phyloP scores from a whole-genome alignment of 768 basidiomycete species.

The Flagelloscypha sp. region DNA sequence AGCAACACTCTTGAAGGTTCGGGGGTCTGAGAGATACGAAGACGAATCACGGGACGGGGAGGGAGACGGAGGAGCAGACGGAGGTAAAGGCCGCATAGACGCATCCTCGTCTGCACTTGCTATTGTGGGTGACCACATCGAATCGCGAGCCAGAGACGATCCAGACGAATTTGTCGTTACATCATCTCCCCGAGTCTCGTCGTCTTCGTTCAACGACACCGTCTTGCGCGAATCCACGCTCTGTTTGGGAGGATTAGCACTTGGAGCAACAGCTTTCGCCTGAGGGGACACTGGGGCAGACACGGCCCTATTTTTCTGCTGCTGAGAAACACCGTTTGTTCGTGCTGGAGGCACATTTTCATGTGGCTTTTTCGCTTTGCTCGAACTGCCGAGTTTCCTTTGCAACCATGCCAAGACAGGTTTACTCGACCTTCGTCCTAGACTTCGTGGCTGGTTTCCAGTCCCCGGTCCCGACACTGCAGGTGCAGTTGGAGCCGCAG shows the following conservation, averaged over 20 bases:
- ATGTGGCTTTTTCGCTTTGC: too few species aligned
- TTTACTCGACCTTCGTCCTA: too few species aligned
- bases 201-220: conserved; percentile 57
- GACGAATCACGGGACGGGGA: conserved; percentile 79
- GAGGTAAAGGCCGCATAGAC: conserved; percentile 82
- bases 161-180: conserved; percentile 39
- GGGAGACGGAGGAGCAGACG: conserved; percentile 80
- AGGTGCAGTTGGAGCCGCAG: too few species aligned
- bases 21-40: conserved; percentile 72
- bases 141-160: conserved; percentile 62
- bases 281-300: too few species aligned
- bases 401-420: too few species aligned
- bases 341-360: conserved; percentile 4
- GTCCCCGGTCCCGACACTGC: too few species aligned
- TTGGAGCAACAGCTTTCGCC: conserved; percentile 12
- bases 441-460: too few species aligned
- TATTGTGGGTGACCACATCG: conserved; percentile 73
- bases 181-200: conserved; percentile 38
- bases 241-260: conserved; percentile 20
- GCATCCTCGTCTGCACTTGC: conserved; percentile 92
- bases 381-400: too few species aligned
- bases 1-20: conserved; percentile 74
- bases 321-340: too few species aligned
- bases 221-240: conserved; percentile 52
- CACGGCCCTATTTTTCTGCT: too few species aligned